Conservation (phyloP, 1,284 basidiomycete genomes). For the Austropuccinia psidii region DNA sequence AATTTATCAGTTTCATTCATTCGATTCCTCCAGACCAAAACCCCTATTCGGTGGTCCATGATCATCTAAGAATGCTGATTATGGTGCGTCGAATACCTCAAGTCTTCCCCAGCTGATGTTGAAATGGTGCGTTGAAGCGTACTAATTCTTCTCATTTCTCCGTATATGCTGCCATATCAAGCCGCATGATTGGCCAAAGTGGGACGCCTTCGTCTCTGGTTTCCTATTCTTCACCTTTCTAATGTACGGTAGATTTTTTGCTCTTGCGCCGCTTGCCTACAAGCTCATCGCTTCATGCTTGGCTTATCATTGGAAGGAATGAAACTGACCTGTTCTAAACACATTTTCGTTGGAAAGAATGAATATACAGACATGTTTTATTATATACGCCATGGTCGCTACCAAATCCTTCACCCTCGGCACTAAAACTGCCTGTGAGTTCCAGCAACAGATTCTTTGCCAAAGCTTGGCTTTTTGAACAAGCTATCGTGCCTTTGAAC, state of each 20-base stretch:
- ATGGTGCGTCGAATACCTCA: no score
- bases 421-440: slow-evolving; percentile 10
- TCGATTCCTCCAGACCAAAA: background rate
- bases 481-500: background rate
- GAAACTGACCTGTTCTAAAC: background rate
- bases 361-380: background rate
- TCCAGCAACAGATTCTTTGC: background rate
- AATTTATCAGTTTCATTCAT: no score
- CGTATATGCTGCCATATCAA: background rate
- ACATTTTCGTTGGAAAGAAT: no score
- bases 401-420: background rate
- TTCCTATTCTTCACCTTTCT: background rate
- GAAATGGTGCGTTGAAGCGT: background rate
- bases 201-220: background rate
- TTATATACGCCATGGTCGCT: background rate
- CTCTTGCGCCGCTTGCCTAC: no score
- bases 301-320: no score
- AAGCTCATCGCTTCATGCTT: no score
- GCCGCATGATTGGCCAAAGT: background rate
- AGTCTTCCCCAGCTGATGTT: background rate
- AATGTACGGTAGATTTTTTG: background rate
- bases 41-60: background rate
- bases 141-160: background rate
- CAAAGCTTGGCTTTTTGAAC: background rate
- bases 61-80: background rate